Conservation (phyloP, 768 basidiomycete genomes). For the Amanita subjunquillea region DNA sequence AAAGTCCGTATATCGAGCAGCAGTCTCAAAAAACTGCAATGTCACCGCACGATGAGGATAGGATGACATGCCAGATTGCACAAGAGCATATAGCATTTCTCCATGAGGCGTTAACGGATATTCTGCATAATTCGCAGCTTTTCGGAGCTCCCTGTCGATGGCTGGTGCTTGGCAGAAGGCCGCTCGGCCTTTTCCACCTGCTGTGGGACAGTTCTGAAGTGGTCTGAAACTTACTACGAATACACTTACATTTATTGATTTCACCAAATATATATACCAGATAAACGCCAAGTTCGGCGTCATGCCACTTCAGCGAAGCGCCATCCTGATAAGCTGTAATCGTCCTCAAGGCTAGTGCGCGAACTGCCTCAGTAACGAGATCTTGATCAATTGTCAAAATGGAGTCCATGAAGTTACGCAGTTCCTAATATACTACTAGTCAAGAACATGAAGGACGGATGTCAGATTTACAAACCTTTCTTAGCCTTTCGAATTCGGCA, state of each 20-base stretch:
- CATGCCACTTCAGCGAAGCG: conserved; percentile 71
- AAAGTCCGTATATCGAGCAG: conserved; percentile 89
- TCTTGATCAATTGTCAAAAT: conserved; percentile 78
- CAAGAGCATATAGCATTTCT: conserved; percentile 76
- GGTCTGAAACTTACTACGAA: background rate
- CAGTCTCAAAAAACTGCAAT: conserved; percentile 89
- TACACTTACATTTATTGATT: conserved; percentile 69
- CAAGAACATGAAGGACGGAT: conserved; percentile 5
- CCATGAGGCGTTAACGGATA: conserved; percentile 87
- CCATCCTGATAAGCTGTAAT: conserved; percentile 62
- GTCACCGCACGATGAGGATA: conserved; percentile 80
- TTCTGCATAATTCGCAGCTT: conserved; percentile 59
- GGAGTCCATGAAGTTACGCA: conserved; percentile 80
- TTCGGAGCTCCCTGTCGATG: conserved; percentile 58
- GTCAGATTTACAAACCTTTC: conserved; percentile 48
- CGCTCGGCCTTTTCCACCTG: conserved; percentile 69
- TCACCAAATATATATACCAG: conserved; percentile 92
- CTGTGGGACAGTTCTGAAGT: conserved; percentile 21
- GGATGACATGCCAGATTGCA: conserved; percentile 71
- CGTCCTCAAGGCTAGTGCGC: conserved; percentile 62
- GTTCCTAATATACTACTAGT: conserved; percentile 42
- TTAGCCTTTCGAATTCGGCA: conserved; percentile 72
- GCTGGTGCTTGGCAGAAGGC: conserved; percentile 77
- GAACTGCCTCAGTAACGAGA: conserved; percentile 72
- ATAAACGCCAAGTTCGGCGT: conserved; percentile 89